Evolutionary conservation across 495 filamentous ascomycete genomes (phyloP).

Genomic region (Arthonia radiata): DNA sequence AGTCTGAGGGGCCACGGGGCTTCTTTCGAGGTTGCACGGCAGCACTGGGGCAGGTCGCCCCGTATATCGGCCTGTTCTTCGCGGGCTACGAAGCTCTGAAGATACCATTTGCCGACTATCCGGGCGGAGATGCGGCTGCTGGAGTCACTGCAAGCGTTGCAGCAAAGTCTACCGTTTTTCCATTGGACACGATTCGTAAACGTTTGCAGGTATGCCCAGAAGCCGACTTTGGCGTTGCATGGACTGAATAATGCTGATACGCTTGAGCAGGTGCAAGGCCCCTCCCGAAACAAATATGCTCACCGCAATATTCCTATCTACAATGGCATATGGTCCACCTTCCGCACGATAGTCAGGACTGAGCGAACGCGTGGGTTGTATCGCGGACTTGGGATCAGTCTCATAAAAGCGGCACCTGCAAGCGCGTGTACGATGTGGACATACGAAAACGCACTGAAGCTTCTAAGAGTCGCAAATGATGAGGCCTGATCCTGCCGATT

Average conservation of each 20-base stretch:
- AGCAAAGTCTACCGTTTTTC: conserved; percentile 77
- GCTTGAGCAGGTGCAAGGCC: too few relatives aligned
- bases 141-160: conserved; percentile 54
- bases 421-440: conserved; percentile 98
- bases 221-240: too few relatives aligned
- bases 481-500: too few relatives aligned
- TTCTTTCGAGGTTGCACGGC: conserved; percentile 74
- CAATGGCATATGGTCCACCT: conserved; percentile 31
- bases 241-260: too few relatives aligned
- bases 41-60: conserved; percentile 63
- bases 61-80: conserved; percentile 95
- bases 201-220: conserved; percentile 78
- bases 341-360: conserved; percentile 34
- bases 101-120: conserved; percentile 25
- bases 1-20: conserved; percentile 44
- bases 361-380: conserved; percentile 74
- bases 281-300: conserved; percentile 49
- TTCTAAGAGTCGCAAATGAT: too few relatives aligned
- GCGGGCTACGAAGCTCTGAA: conserved; percentile 56
- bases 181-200: conserved; percentile 83
- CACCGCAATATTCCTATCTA: conserved; percentile 80
- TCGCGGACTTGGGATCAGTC: conserved; percentile 60
- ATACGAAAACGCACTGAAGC: conserved; percentile 40
- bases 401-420: conserved; percentile 84
- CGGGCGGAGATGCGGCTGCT: conserved; percentile 55